phyloP scores from a whole-genome alignment of 352 stramenopile species.

The Phytophthora rubi region DNA sequence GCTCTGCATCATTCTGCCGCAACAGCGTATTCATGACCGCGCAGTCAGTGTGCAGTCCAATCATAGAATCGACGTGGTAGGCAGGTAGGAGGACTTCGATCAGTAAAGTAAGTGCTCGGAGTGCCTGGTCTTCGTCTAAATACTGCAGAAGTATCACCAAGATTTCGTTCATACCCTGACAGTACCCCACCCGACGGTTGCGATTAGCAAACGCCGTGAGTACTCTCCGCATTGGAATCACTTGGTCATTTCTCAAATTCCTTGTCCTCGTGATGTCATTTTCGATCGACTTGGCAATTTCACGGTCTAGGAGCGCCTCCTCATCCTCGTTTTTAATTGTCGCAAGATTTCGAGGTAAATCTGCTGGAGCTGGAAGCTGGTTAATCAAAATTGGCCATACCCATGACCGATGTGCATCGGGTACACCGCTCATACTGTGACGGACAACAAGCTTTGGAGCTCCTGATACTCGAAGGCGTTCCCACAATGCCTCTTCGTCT shows the following conservation, averaged over 20 bases:
- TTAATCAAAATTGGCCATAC: conserved; percentile 76
- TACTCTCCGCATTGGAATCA: conserved; percentile 65
- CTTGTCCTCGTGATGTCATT: conserved; percentile 80
- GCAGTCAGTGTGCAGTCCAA: conserved; percentile 83
- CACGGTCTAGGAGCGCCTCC: conserved; percentile 59
- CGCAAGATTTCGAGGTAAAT: conserved; percentile 44
- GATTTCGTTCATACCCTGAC: conserved; percentile 89
- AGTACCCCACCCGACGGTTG: conserved; percentile 83
- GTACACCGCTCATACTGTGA: conserved; percentile 61
- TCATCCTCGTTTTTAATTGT: conserved; percentile 40
- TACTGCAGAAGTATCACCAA: conserved; percentile 75
- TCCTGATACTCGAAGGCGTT: conserved; percentile 42
- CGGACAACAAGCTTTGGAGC: conserved; percentile 40
- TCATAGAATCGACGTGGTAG: conserved; percentile 88
- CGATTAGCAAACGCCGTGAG: conserved; percentile 77
- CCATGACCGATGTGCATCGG: conserved; percentile 70
- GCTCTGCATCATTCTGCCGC: conserved; percentile 73
- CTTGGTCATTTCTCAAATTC: conserved; percentile 61
- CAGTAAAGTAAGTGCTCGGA: conserved; percentile 67
- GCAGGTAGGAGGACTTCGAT: conserved; percentile 79
- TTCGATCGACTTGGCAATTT: conserved; percentile 82
- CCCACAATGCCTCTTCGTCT: conserved; percentile 51
- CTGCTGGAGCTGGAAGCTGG: conserved; percentile 43
- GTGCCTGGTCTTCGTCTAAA: conserved; percentile 64
- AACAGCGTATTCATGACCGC: conserved; percentile 85